These are phyloP conservation scores for Pleurotus pulmonarius DNA, from an alignment of 768 basidiomycete genomes.

Conservation along the genomic window DNA sequence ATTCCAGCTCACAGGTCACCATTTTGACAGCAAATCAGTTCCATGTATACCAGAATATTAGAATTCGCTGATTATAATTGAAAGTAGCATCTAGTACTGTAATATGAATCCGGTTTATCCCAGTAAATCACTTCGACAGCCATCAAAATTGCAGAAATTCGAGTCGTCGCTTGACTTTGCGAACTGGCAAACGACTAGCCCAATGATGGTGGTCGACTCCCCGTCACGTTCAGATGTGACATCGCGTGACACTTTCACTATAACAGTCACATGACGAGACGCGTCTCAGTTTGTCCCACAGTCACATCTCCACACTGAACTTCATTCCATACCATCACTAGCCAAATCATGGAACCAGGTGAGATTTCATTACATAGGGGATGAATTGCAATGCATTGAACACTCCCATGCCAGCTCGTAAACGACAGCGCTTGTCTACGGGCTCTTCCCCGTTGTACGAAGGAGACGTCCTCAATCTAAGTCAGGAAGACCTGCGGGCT, in stretches of 20 bases:
- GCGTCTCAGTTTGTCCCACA: conserved; percentile 15
- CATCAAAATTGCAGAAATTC: too few relatives aligned
- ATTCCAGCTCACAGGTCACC: too few relatives aligned
- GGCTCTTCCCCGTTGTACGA: conserved; percentile 57
- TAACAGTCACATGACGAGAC: conserved; percentile 17
- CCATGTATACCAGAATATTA: too few relatives aligned
- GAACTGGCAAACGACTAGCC: too few relatives aligned
- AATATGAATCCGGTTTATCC: too few relatives aligned
- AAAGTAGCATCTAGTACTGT: too few relatives aligned
- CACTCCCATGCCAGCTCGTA: conserved; percentile 42
- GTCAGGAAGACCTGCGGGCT: conserved; percentile 51
- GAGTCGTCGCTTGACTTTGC: too few relatives aligned
- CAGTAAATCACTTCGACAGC: too few relatives aligned
- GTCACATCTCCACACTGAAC: neutral
- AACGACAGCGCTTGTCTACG: conserved; percentile 54
- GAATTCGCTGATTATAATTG: too few relatives aligned
- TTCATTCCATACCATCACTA: neutral
- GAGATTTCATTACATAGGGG: neutral
- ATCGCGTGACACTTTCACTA: neutral
- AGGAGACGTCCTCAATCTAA: conserved; percentile 44
- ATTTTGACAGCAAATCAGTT: too few relatives aligned
- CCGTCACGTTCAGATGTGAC: too few relatives aligned
- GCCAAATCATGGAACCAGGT: neutral
- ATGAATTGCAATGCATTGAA: conserved; percentile 15
- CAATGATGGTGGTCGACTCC: too few relatives aligned